Base-by-base conservation (phyloP, 768 basidiomycete genomes). In the Pisolithus orientalis region DNA sequence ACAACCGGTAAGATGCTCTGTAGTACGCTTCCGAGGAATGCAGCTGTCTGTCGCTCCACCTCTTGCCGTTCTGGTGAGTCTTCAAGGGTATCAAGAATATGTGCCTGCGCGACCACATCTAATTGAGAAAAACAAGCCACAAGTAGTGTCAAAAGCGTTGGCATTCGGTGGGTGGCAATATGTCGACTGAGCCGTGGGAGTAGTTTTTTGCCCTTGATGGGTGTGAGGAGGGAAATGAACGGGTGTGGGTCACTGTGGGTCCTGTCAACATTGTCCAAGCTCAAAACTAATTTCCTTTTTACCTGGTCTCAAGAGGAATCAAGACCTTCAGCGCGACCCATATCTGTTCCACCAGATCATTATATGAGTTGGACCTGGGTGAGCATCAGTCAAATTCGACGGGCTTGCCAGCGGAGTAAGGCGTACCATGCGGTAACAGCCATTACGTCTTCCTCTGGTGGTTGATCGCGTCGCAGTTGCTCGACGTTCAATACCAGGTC, bases 241-340 rank as follows among this genome's bases (percentile, higher is more conserved):
- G 96, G 96, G 72, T 99, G 96, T 3, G 95, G 95, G 56, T 88
- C 79, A 65, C 94, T 94, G 58, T 1, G 44, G 45, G 5, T 39
- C 28, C 50, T 16, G 1, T 29, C 10, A 50, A 39, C 45, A 6
- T 29, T 39, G 32, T n/a, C 47, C 39, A 47, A 27, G 2, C 27
- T 54, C 7, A 62, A 48, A 29, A 10, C 24, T 8, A n/a, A 45
- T 46, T 25, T 16, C 5, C 0, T 39, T 39, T 1, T 38, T 56
- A 92, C 94, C 93, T 94, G n/a, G 89, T 87, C 64, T 94, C 94
- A 16, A 98, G 79, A 39, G 93, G 92, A 5, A 90, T 84, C 75
- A 90, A 85, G n/a, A 98, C 90, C 59, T 84, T 77, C 27, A 95
- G 67, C 31, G 80, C 81, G 52, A 81, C 76, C 90, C 93, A 99